Conservation (phyloP, 139 green algal species). For the Coelastrella sp. region DNA sequence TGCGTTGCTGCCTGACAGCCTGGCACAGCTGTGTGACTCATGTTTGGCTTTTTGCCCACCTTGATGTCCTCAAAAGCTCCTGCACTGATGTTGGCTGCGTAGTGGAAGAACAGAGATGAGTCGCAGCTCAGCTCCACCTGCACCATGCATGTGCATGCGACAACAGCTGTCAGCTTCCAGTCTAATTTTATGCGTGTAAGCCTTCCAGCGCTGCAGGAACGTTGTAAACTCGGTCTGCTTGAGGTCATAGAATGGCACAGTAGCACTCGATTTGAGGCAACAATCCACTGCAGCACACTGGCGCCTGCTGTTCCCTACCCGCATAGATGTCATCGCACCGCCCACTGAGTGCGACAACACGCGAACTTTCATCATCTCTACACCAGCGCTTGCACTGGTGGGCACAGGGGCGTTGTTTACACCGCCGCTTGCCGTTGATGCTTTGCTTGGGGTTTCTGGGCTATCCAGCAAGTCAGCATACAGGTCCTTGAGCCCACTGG, state of each 20-base stretch:
- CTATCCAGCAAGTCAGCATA: constrained; percentile 7
- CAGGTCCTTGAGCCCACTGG: neutral
- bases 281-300: neutral
- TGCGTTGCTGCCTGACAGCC: no score
- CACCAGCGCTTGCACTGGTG: constrained; percentile 1
- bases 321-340: neutral
- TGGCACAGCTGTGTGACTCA: no score
- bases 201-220: neutral
- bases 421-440: neutral
- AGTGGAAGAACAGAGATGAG: constrained; percentile 23
- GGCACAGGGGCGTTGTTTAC: neutral
- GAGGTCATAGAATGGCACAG: no score
- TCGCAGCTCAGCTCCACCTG: constrained; percentile 30
- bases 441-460: neutral
- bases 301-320: neutral
- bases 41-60: neutral
- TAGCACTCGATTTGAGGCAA: no score
- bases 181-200: neutral
- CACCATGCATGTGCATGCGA: neutral
- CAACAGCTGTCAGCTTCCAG: neutral
- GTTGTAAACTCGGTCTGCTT: no score
- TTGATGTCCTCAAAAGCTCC: constrained; percentile 32
- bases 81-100: constrained; percentile 12
- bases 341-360: constrained; percentile 4
- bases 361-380: constrained; percentile 37